Evolutionary conservation across 768 basidiomycete species (phyloP), one percentile per base, ranked within the genome.

Genomic region (Kwoniella europaea): DNA sequence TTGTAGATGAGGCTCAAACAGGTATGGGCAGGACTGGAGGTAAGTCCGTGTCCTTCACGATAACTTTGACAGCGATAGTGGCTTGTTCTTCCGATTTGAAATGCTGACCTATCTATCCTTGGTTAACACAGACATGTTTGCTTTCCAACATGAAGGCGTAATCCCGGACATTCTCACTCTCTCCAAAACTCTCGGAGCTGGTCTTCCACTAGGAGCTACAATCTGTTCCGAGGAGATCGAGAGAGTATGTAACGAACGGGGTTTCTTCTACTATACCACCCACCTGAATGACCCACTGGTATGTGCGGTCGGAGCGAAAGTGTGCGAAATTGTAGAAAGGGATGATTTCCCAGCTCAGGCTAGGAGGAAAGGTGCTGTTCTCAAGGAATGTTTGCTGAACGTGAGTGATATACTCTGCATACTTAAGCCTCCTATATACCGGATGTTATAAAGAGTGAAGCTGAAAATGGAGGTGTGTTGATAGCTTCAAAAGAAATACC

Each of bases 1-100:
- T 80, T 46, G 59, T 80, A 13, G 79, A 80, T 52, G 79, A 80
- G 55, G 79, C 79, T 13, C 79, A 80, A 65, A 80, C 79, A 2
- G 78, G 78, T 10, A 63, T 71, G 46, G 76, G 63, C 27, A 69
- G 70, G 24, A 75, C 71, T 18, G 76, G 76, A 42, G 72, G 75
- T 77, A 35, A 59, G 71, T 65, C 29, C 18, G 12, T 27, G 18
- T 10, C 20, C 41, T 53, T 9, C 10, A 10, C 43, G 27, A 27
- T 27, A 4, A 27, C 27, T 27, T 27, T 27, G 27, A 27, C 27
- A 27, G 27, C 27, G 27, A 27, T 27, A 27, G 27, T 27, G 27
- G 27, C 27, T 27, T 27, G 2, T 27, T 27, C 27, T 27, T 27
- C 27, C 27, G 27, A 4, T 27, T 27, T 27, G 27, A 27, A 27